phyloP scores from a whole-genome alignment of 1,139 yeast species.

The Chernovozyma sophiae-reginae region DNA sequence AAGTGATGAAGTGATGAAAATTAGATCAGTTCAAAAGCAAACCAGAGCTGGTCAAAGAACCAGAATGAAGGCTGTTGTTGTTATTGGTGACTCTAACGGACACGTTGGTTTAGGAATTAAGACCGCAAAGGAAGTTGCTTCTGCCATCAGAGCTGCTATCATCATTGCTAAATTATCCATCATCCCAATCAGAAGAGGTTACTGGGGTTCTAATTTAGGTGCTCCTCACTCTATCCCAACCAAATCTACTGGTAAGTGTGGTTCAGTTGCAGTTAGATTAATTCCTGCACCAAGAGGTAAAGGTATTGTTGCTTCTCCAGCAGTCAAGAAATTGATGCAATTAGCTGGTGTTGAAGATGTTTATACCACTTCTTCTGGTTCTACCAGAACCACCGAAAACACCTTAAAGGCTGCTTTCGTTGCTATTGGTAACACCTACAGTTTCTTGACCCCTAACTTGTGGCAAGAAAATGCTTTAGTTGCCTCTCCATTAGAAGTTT shows the following conservation, averaged over 20 bases:
- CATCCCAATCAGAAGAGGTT: conserved; percentile 99
- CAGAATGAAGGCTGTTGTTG: conserved; percentile 99
- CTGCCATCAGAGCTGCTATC: conserved; percentile 99
- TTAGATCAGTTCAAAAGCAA: conserved; percentile 99
- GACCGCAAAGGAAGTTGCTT: conserved; percentile 99
- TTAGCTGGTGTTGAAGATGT: conserved; percentile 99
- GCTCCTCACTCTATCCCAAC: conserved; percentile 98
- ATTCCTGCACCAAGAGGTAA: conserved; percentile 99
- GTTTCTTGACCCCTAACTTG: conserved; percentile 99
- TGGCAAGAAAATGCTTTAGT: conserved; percentile 86
- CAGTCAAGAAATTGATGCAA: conserved; percentile 97
- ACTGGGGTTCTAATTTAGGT: conserved; percentile 99
- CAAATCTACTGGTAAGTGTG: conserved; percentile 99
- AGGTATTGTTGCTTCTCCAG: conserved; percentile 99
- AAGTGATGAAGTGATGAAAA: conserved; percentile 99
- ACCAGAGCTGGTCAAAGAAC: conserved; percentile 99
- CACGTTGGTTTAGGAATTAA: conserved; percentile 99
- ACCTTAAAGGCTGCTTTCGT: conserved; percentile 99
- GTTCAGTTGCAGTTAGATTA: conserved; percentile 97
- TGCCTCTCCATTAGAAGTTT: conserved; percentile 92
- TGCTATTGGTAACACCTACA: conserved; percentile 99
- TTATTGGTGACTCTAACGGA: conserved; percentile 99
- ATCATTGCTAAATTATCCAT: conserved; percentile 97
- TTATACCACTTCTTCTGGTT: conserved; percentile 97
- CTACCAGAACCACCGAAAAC: conserved; percentile 99